Evolutionary conservation across 1,284 basidiomycete species (phyloP).

Genomic region (Megacollybia platyphylla): DNA sequence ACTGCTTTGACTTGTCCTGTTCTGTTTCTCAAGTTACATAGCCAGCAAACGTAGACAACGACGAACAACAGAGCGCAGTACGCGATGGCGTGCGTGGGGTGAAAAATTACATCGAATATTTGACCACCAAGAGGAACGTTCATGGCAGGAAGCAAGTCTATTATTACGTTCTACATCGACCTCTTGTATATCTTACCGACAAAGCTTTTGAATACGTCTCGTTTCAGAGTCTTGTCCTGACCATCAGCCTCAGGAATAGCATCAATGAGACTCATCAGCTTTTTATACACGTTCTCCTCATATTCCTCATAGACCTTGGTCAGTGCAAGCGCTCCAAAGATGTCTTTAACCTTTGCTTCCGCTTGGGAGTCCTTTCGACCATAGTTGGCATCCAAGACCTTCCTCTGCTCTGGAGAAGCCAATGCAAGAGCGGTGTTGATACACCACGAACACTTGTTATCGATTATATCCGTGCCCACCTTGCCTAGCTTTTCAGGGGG

Average conservation of each 20-base stretch:
- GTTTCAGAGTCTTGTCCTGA: constrained; percentile 36
- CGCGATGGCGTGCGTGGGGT: constrained; percentile 58
- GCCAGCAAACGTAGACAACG: too few species aligned
- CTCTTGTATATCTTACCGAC: constrained; percentile 86
- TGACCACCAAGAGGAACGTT: constrained; percentile 65
- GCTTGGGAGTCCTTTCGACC: constrained; percentile 61
- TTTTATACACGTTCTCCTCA: constrained; percentile 65
- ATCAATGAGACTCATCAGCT: constrained; percentile 56
- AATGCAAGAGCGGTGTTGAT: constrained; percentile 78
- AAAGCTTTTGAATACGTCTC: constrained; percentile 77
- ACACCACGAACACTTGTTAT: constrained; percentile 99
- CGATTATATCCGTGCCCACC: constrained; percentile 94
- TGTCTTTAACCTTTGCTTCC: constrained; percentile 61
- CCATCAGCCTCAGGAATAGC: constrained; percentile 45
- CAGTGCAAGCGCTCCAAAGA: constrained; percentile 69
- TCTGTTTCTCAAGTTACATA: too few species aligned
- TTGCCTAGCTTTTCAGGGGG: constrained; percentile 92
- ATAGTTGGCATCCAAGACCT: constrained; percentile 70
- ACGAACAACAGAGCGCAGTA: constrained; percentile 63
- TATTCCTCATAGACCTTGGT: constrained; percentile 62
- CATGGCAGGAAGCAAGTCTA: background rate
- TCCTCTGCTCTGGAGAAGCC: constrained; percentile 42
- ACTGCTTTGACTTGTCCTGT: constrained; percentile 74
- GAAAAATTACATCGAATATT: constrained; percentile 84
- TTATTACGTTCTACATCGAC: constrained; percentile 41